Evolutionary conservation across 2,329 filamentous ascomycete species (phyloP), one percentile per base, ranked within the genome.

Genomic region (Cordyceps farinosa): DNA sequence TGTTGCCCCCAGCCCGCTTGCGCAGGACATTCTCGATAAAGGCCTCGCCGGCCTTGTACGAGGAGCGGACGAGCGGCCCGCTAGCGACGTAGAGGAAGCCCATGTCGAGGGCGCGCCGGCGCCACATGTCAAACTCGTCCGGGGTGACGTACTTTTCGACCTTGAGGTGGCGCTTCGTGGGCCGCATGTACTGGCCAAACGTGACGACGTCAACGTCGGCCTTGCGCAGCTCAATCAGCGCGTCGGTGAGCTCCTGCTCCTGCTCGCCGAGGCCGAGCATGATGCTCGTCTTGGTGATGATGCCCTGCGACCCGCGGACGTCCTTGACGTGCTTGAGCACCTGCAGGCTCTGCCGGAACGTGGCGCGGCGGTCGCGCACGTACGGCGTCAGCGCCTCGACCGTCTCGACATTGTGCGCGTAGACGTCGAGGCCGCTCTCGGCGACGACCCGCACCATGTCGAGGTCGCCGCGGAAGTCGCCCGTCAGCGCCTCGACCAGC

Each of bases 161-260:
- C 76, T 96, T 89, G 86, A 99, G 94, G 76, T 99, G 95, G 51
- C 94, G 87, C 82, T 98, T 99, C 5, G 95, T 99, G 1, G 95
- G 95, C 11, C 94, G 91, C 95, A 99, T 99, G 81, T 99, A 99
- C 80, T 99, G 95, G n/a, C 95, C 95, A 69, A 99, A 99, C 0
- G 95, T 99, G 64, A 99, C 92, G 13, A 99, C 92, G 70, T 99
- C 95, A 52, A 97, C 93, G 65, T 90, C 81, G 64, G 87, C 84
- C 67, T 88, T 88, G 64, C 95, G 86, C 13, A 99, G 84, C 74
- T 96, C 91, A 86, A 68, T 85, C 65, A 98, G 77, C 0, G 94
- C 87, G 66, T 90, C 86, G 84, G 87, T 89, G 1, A 99, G 76
- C 78, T 98, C 90, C 22, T 90, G 85, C 70, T 98, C 93, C 32